Conservation (phyloP, 2,329 filamentous ascomycete species). For the Curvularia verruculosa region DNA sequence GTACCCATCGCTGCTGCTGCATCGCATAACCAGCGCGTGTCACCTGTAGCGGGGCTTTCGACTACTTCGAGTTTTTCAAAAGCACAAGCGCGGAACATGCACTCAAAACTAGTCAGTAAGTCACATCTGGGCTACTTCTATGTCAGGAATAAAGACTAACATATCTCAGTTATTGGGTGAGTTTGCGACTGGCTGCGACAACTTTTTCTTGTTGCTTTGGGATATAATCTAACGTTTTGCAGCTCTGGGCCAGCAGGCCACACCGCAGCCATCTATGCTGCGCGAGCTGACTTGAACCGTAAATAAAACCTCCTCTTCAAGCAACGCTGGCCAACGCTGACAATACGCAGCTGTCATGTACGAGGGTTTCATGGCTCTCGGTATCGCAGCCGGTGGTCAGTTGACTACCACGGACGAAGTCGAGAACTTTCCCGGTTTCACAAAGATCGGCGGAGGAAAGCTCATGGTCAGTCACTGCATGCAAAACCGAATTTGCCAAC, state of each 20-base stretch:
- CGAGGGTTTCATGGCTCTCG: conserved; percentile 97
- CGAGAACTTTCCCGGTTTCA: conserved; percentile 97
- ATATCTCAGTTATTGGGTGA: conserved; percentile 44
- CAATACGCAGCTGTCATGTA: conserved; percentile 76
- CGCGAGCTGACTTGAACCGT: conserved; percentile 90
- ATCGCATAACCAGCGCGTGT: conserved; percentile 66
- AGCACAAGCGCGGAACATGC: conserved; percentile 69
- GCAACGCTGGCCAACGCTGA: conserved; percentile 22
- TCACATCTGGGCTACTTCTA: conserved; percentile 39
- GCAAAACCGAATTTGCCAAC: neutral
- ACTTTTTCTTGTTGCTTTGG: conserved; percentile 17
- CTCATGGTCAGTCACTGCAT: conserved; percentile 71
- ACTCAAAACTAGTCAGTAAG: conserved; percentile 88
- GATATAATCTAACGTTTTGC: conserved; percentile 37
- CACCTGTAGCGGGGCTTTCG: conserved; percentile 49
- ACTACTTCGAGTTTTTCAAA: conserved; percentile 46
- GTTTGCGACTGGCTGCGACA: conserved; percentile 25
- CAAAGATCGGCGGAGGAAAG: conserved; percentile 82
- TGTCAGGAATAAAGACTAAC: conserved; percentile 32
- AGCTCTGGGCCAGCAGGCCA: conserved; percentile 97
- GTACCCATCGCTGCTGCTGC: conserved; percentile 76
- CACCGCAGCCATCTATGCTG: conserved; percentile 95
- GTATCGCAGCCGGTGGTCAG: conserved; percentile 94
- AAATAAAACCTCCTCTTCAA: conserved; percentile 30
- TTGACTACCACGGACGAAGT: conserved; percentile 98